Evolutionary conservation across 257 asterid genomes (phyloP), one percentile per base, ranked within the genome.

Genomic region (Coffea canephora): DNA sequence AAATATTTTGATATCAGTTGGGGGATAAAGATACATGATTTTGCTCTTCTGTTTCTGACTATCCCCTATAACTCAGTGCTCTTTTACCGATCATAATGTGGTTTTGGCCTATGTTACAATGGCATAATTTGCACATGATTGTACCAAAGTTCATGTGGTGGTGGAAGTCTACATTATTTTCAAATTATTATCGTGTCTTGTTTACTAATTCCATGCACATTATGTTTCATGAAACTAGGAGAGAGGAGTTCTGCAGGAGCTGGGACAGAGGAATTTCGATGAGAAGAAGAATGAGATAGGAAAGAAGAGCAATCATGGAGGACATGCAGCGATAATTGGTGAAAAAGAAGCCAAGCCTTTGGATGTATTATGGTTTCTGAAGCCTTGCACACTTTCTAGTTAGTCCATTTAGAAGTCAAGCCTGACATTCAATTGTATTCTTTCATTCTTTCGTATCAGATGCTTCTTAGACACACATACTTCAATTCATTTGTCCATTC

Each of bases 341-440:
- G 97, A 92, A 71, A 89, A 87, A 70, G 98, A 92, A 84, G 91
- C 89, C 81, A 90, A 88, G 88, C 83, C 91, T 74, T 82, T 96
- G 88, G 97, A 94, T 86, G 98, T 89, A 39, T 92, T 96, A 87
- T 96, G 99, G 97, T 94, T 96, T 90, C 85, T 96, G 71, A 96
- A 94, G 87, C 99, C 98, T 77, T 96, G 98, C 93, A 86, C 96
- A 43, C 93, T 92, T 82, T 88, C 95, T 59, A 88, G 87, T 79
- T 89, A 84, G 82, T 68, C 46, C 23, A 62, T 10, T 31, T 27
- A 73, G 48, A 72, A 55, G 18, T 27, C 57, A 31, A 52, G 45
- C 74, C 41, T 7, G 25, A 43, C 69, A 4, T 54, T 36, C 68
- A 36, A 41, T 41, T 31, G n/a, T 49, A 76, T 90, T 89, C 92